Conservation (phyloP, 176 grass and related monocot genomes). For the Ensete ventricosum region DNA sequence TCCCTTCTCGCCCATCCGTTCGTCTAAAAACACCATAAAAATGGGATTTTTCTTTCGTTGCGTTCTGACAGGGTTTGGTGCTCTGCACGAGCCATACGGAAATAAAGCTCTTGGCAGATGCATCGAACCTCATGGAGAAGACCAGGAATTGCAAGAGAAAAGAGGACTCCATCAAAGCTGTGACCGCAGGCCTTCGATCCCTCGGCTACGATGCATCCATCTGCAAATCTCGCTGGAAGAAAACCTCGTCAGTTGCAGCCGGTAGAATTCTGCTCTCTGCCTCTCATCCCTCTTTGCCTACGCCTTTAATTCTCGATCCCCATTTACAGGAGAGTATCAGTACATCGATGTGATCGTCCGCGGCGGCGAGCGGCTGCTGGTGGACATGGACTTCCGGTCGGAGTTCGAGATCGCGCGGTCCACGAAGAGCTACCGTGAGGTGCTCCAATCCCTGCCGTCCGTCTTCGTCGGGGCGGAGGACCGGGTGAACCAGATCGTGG, state of each 20-base stretch:
- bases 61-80: constrained; percentile 39
- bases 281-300: too few species aligned
- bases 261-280: background rate
- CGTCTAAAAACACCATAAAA: background rate
- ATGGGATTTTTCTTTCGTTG: background rate
- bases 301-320: background rate
- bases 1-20: background rate
- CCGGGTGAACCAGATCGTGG: constrained; percentile 52
- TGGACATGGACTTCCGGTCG: constrained; percentile 74
- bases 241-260: constrained; percentile 27
- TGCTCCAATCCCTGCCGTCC: constrained; percentile 54
- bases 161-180: constrained; percentile 37
- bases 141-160: constrained; percentile 38
- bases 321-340: constrained; percentile 52
- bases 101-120: constrained; percentile 77
- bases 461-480: constrained; percentile 61
- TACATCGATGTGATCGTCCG: constrained; percentile 62
- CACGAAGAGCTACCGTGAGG: constrained; percentile 57
- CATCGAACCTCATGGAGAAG: constrained; percentile 37
- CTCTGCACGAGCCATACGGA: constrained; percentile 50
- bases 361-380: constrained; percentile 30
- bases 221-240: constrained; percentile 72
- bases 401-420: constrained; percentile 77
- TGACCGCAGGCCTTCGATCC: constrained; percentile 53
- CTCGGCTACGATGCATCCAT: constrained; percentile 73